A percentile compares a stretch with the other conserved stretches of the same genome.
phyloP scores from a whole-genome alignment of 2,329 filamentous ascomycete genomes.

The Fusarium equiseti region DNA sequence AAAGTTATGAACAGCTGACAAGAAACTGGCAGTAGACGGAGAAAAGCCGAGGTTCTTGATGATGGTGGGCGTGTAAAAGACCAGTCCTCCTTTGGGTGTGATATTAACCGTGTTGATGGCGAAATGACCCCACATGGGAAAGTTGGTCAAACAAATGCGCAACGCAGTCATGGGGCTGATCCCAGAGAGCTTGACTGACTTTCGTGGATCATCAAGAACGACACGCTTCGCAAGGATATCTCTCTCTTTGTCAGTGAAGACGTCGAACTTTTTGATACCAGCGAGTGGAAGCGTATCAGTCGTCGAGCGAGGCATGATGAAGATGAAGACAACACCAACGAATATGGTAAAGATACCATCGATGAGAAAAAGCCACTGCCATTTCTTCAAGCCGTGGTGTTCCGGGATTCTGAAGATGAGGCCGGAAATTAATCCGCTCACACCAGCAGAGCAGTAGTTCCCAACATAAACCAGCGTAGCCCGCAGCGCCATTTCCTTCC shows the following conservation, averaged over 20 bases:
- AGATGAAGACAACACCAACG: not conserved
- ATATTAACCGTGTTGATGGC: not conserved
- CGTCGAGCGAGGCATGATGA: conserved; percentile 2
- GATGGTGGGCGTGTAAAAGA: conserved; percentile 10
- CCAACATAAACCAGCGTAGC: conserved; percentile 15
- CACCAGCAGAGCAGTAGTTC: conserved; percentile 12
- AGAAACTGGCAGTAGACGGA: conserved; percentile 8
- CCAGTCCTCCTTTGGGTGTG: not conserved
- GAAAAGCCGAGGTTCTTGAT: conserved; percentile 11
- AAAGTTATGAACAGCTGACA: conserved; percentile 8
- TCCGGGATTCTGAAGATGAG: conserved; percentile 9
- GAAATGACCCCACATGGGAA: conserved; percentile 10
- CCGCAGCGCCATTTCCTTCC: conserved; percentile 4
- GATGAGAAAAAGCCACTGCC: conserved; percentile 22
- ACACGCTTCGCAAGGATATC: not conserved
- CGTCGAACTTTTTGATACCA: not conserved
- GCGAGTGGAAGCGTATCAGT: conserved; percentile 3
- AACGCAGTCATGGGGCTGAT: not conserved
- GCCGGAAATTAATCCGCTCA: not conserved
- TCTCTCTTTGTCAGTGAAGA: not conserved
- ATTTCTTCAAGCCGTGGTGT: not conserved
- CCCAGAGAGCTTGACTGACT: not conserved
- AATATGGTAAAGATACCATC: not conserved
- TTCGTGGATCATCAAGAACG: conserved; percentile 8
- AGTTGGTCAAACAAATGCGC: conserved; percentile 2